These are phyloP conservation scores for Cynara cardunculus DNA, from an alignment of 129 eudicot genomes.

Conservation along the genomic window DNA sequence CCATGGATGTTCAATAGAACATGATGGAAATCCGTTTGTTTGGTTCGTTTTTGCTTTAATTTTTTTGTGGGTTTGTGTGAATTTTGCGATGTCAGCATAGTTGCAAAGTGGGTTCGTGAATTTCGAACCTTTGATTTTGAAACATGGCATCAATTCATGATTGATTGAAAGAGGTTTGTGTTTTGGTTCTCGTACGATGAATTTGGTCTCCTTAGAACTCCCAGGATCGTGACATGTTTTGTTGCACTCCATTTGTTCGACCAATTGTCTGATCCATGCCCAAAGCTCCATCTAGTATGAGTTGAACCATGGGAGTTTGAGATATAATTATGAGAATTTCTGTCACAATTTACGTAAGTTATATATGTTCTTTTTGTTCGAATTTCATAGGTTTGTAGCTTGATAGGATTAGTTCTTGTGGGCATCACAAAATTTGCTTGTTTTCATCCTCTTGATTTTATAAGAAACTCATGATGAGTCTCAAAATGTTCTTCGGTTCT, in stretches of 20 bases:
- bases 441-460: not conserved
- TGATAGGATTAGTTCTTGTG: not conserved
- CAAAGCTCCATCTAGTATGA: conserved; percentile 1
- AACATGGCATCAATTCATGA: not conserved
- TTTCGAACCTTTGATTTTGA: conserved; percentile 3
- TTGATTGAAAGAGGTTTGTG: conserved; percentile 1
- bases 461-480: not conserved
- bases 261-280: conserved; percentile 7
- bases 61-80: conserved; percentile 11
- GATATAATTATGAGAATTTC: conserved; percentile 3
- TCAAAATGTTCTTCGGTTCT: not conserved
- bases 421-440: not conserved
- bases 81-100: conserved; percentile 8
- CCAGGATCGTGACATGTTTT: not conserved
- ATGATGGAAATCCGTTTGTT: not conserved
- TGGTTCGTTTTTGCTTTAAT: conserved; percentile 6
- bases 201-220: not conserved
- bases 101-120: conserved; percentile 19
- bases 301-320: not conserved
- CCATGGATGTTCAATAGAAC: not conserved
- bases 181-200: not conserved
- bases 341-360: not conserved
- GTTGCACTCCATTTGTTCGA: conserved; percentile 23
- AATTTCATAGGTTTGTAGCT: not conserved
- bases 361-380: not conserved